phyloP scores from a whole-genome alignment of 768 basidiomycete species.

The Russula griseocarnosa region DNA sequence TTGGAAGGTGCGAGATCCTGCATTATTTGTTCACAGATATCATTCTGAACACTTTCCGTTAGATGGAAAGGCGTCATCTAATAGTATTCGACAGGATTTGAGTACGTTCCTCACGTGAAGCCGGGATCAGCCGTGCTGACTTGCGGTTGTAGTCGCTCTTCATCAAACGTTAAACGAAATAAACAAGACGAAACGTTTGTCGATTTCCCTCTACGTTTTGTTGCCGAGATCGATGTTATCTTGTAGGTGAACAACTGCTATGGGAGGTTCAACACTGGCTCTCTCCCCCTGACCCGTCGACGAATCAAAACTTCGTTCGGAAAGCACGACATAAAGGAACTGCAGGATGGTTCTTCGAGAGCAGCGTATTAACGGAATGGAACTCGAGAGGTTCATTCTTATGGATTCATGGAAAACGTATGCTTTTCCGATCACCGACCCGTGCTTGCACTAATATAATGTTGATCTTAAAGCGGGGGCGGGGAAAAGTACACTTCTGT shows the following conservation, averaged over 20 bases:
- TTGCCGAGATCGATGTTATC: background rate
- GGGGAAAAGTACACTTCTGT: conserved; percentile 15
- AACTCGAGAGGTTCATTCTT: background rate
- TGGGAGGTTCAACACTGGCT: conserved; percentile 1
- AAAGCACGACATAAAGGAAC: background rate
- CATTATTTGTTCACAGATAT: background rate
- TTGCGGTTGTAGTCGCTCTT: background rate
- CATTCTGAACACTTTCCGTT: background rate
- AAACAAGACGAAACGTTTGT: conserved; percentile 11
- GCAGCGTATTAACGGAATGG: conserved; percentile 5
- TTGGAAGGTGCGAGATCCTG: background rate
- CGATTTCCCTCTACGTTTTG: background rate
- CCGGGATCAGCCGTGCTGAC: background rate
- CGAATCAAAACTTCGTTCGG: conserved; percentile 1
- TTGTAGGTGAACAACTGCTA: background rate
- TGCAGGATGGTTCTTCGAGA: conserved; percentile 1
- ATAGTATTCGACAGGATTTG: background rate
- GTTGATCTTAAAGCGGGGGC: conserved; percentile 1
- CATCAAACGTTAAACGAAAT: background rate
- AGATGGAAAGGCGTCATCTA: background rate
- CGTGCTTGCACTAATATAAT: background rate
- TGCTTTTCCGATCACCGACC: too few relatives aligned
- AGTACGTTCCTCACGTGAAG: background rate
- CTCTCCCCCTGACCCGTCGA: conserved; percentile 4
- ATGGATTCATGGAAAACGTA: conserved; percentile 18